Base-by-base conservation (phyloP, 805 yeast species). In the Jamesozyma hellenica region DNA sequence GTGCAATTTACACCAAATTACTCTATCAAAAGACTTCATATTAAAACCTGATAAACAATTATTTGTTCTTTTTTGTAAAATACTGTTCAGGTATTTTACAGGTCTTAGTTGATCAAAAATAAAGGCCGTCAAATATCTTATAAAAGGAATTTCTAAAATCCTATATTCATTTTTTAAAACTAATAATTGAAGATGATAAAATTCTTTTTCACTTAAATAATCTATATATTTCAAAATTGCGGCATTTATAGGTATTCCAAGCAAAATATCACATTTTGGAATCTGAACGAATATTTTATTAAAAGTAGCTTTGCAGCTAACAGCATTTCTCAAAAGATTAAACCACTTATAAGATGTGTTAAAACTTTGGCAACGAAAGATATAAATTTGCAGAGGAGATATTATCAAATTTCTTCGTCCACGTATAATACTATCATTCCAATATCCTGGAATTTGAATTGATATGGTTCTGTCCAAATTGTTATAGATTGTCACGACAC, bases 11-110 rank as follows among this genome's bases (percentile, higher is more conserved):
- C 74, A 51, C 85, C 86, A 80, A 48, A 85, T 92, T 7, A 87
- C 53, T 33, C 88, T 63, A 57, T 87, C 95, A 54, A 79, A 83
- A 39, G 73, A 65, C 43, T 76, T 75, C 68, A 79, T 78, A 48
- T 72, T 79, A 53, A 71, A 68, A 42, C 82, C 82, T 53, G 55
- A 66, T 45, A 55, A 45, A 13, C 56, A 52, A 14, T 57, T 58
- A 27, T 44, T 49, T 13, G 37, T 42, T 48, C 61, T 45, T 51
- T 58, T 45, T 5, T 44, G 37, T 5, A 48, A 40, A 35, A 55
- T 58, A 47, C 63, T 30, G 16, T 47, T 34, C 0, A 34, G 17
- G 32, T 42, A 48, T 1, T 60, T 64, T 2, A 60, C 48, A 12
- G 49, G 34, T 25, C 48, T 41, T 27, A 74, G 47, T 28, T 65